Evolutionary conservation across 331 rosid genomes (phyloP).

Genomic region (Stylosanthes scabra): DNA sequence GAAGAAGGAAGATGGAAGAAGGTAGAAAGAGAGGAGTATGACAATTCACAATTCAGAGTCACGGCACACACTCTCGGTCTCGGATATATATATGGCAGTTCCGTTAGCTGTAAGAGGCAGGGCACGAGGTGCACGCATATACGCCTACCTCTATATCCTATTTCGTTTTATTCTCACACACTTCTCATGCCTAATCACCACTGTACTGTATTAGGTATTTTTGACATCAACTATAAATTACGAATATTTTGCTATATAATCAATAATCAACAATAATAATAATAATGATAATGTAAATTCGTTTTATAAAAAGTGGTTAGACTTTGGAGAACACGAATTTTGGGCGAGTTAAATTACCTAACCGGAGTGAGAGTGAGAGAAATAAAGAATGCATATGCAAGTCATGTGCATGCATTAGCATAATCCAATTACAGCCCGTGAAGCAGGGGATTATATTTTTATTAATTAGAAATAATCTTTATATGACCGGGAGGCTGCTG

Average conservation of each 20-base stretch:
- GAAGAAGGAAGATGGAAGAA: no score
- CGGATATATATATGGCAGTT: not conserved
- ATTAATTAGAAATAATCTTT: not conserved
- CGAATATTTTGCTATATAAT: not conserved
- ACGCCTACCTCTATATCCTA: not conserved
- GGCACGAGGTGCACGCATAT: not conserved
- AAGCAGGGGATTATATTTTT: not conserved
- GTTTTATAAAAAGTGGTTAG: no score
- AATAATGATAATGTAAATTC: no score
- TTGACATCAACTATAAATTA: not conserved
- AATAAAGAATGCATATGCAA: no score
- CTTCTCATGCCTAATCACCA: not conserved
- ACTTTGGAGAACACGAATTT: no score
- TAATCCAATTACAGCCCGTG: not conserved
- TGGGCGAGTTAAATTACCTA: no score
- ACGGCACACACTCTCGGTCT: not conserved
- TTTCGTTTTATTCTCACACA: no score
- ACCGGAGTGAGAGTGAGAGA: no score
- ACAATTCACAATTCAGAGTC: not conserved
- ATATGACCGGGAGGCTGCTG: not conserved
- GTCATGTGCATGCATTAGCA: no score
- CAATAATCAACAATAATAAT: no score
- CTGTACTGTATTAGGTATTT: not conserved
- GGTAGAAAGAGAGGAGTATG: not conserved
- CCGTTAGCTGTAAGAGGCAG: not conserved